A percentile compares a stretch with the other conserved stretches of the same genome.
These are phyloP conservation scores for Sungouiozyma ichnusensis DNA, from an alignment of 805 yeast species.

Conservation along the genomic window DNA sequence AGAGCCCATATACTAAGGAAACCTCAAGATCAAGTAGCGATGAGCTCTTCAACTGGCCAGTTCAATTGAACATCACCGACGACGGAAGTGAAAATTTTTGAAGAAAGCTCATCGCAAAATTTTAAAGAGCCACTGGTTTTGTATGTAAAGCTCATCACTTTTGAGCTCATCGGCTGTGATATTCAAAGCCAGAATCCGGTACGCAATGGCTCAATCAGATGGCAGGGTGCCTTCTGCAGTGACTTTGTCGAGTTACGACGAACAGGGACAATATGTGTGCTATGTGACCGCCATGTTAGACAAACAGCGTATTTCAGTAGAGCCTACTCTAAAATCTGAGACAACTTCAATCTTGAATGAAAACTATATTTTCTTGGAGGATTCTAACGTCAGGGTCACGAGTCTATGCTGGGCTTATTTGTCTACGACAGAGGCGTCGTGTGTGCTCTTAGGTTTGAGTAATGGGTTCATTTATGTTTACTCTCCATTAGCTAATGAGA, in stretches of 20 bases:
- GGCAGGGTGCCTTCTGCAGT: constrained; percentile 12
- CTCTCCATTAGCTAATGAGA: constrained; percentile 53
- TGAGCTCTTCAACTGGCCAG: background rate
- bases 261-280: constrained; percentile 51
- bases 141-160: background rate
- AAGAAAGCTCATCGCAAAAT: background rate
- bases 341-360: constrained; percentile 30
- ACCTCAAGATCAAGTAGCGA: background rate
- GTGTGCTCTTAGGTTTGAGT: constrained; percentile 52
- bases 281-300: constrained; percentile 59
- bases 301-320: constrained; percentile 57
- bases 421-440: constrained; percentile 31
- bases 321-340: constrained; percentile 31
- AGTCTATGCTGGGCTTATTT: constrained; percentile 18
- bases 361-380: constrained; percentile 19
- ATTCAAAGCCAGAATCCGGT: background rate
- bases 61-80: background rate
- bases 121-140: background rate
- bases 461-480: constrained; percentile 56
- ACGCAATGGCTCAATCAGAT: constrained; percentile 5
- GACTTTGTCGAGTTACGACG: constrained; percentile 44
- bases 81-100: constrained; percentile 3
- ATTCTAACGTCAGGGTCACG: constrained; percentile 14
- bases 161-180: no score
- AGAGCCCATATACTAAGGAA: no score